Percentiles rank a stretch among this genome's conserved stretches.
These are phyloP conservation scores for Suillus plorans DNA, from an alignment of 768 basidiomycete genomes.

Conservation along the genomic window DNA sequence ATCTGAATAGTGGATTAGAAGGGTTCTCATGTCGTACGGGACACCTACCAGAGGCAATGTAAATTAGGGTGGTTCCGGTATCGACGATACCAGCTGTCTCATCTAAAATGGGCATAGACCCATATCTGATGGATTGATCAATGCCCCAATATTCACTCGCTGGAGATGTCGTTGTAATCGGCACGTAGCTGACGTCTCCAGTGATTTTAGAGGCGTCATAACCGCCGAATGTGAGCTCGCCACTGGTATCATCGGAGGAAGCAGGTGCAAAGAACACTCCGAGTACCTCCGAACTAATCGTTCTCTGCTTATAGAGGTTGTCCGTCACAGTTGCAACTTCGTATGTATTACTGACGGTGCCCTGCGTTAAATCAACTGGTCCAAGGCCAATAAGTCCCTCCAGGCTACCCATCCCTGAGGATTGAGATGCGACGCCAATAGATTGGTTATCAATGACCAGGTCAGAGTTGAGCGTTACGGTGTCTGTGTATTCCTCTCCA, in stretches of 20 bases:
- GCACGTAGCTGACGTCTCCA: conserved; percentile 29
- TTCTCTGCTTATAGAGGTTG: conserved; percentile 32
- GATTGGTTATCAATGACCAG: conserved; percentile 29
- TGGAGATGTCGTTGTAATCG: conserved; percentile 31
- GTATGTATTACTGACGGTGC: neutral
- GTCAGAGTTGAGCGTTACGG: conserved; percentile 12
- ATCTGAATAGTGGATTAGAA: conserved; percentile 25
- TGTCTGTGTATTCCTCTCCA: conserved; percentile 20
- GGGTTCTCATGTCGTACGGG: conserved; percentile 8
- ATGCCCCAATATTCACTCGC: conserved; percentile 36
- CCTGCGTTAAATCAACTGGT: neutral
- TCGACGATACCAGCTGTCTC: conserved; percentile 25
- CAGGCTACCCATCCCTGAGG: conserved; percentile 22
- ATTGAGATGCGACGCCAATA: conserved; percentile 28
- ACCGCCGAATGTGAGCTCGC: conserved; percentile 39
- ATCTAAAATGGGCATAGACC: conserved; percentile 16
- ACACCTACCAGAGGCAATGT: conserved; percentile 12
- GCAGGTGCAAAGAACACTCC: conserved; percentile 33
- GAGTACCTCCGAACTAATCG: conserved; percentile 25
- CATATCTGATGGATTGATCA: conserved; percentile 30
- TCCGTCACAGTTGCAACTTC: conserved; percentile 26
- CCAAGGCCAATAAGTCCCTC: conserved; percentile 32
- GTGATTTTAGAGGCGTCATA: conserved; percentile 31
- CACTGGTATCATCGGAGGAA: conserved; percentile 21
- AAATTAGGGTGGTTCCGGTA: conserved; percentile 27